Base-by-base conservation (phyloP, 2,329 filamentous ascomycete genomes). In the Raffaelea ambrosiae region DNA sequence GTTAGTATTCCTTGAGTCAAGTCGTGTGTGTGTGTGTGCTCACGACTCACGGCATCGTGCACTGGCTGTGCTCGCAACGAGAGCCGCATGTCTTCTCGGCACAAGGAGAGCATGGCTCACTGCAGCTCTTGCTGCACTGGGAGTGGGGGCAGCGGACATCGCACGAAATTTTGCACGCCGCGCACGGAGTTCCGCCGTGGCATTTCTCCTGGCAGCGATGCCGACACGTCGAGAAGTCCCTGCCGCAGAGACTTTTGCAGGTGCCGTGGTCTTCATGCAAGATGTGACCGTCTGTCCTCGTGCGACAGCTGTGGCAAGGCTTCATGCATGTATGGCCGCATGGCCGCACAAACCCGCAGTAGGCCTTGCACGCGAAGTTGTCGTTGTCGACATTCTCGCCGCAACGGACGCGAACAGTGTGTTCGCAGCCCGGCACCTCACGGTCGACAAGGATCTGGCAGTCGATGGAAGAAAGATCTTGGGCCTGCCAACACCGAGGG, bases 31-130 rank as follows among this genome's bases (percentile, higher is more conserved):
- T 16, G 14, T n/a, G n/a, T n/a, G n/a, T n/a, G n/a, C n/a, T 19
- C 31, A 8, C 10, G 47, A 52, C 53, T 44, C 36, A 50, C 44
- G 51, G 39, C 48, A 51, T 39, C 4, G 49, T 49, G 38, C 54
- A 56, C 2, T 54, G 63, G 33, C 63, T 57, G 54, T 86, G 82
- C 8, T 68, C 67, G 51, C 81, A 85, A 3, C 55, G 56, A 29
- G 75, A 83, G 0, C 67, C 60, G 53, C 81, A 86, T 1, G 58
- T 53, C 19, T 62, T 61, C 51, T 79, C 74, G 0, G 74, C 73
- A 54, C 83, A 86, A 0, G 81, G 81, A 2, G 65, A 59, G 55
- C 83, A 86, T 2, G 79, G 73, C 54, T 86, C 74, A 21, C 66
- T 60, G 56, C 83, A 87, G 5, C 58, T 59, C 48, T 70, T 70